A percentile compares a stretch with the other conserved stretches of the same genome.
Conservation (phyloP, 495 filamentous ascomycete species). For the Hapsidospora chrysogenum region DNA sequence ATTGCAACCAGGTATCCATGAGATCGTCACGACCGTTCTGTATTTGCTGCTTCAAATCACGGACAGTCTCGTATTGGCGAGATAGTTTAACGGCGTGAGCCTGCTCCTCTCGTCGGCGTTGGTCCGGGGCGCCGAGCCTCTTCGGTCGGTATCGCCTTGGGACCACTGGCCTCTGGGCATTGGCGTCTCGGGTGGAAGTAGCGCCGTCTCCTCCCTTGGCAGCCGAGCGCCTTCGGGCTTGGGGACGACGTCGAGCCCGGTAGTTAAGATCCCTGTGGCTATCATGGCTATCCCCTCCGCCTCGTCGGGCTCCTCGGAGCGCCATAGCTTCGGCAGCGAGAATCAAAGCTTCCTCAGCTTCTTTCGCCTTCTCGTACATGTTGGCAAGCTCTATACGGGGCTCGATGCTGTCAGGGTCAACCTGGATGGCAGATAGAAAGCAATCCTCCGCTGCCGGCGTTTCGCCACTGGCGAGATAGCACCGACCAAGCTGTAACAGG, state of each 20-base stretch:
- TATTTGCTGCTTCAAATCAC: constrained; percentile 30
- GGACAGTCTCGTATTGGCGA: constrained; percentile 38
- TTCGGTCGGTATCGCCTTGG: constrained; percentile 3
- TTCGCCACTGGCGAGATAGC: constrained; percentile 45
- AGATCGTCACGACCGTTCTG: constrained; percentile 35
- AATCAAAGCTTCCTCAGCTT: constrained; percentile 54
- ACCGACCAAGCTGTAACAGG: constrained; percentile 56
- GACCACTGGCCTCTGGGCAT: background rate
- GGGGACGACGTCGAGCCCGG: too few species aligned
- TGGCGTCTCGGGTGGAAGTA: too few species aligned
- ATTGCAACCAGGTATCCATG: constrained; percentile 51
- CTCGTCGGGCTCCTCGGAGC: constrained; percentile 23
- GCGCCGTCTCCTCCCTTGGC: too few species aligned
- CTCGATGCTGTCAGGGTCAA: constrained; percentile 50
- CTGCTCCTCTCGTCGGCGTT: constrained; percentile 12
- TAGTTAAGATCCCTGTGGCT: too few species aligned
- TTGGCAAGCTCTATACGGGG: constrained; percentile 56
- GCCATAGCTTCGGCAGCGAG: constrained; percentile 56
- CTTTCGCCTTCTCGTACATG: constrained; percentile 56
- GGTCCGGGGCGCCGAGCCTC: background rate
- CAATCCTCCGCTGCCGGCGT: constrained; percentile 54
- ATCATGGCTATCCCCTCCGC: background rate
- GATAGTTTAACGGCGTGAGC: constrained; percentile 35
- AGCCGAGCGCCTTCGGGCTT: too few species aligned
- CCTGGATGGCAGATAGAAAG: constrained; percentile 52